Evolutionary conservation across 2,329 filamentous ascomycete genomes (phyloP), one percentile per base, ranked within the genome.

Genomic region (Alternaria sp.): DNA sequence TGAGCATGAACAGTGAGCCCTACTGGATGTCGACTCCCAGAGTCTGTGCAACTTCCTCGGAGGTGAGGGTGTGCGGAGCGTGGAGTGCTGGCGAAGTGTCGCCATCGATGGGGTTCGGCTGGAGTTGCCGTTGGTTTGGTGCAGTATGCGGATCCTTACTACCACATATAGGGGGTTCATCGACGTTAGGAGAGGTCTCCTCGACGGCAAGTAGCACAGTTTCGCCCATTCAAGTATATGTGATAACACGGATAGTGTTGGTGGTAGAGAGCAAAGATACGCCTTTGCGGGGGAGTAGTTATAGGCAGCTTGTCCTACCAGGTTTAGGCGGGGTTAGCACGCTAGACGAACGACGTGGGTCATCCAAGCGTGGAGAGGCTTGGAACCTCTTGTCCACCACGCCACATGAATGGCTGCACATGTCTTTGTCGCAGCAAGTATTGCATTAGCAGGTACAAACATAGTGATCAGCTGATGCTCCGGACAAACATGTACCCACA

Each of bases 221-320:
- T 79, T 80, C 77, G 78, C 79, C 79, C 79, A 81, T 80, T 80
- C 78, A 81, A 79, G 65, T 79, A 76, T 78, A 75, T 73, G 67
- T 68, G 68, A 73, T 73, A 70, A 73, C 74, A 77, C 74, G 69
- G 66, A 70, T 69, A 69, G 68, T 74, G 73, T 75, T 73, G 65
- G 70, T 71, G 68, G 64, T 70, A 67, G 68, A 62, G 69, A 71
- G 57, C 45, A 26, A 65, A 59, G 46, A 59, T 62, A 57, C 67
- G 66, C 67, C 52, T 65, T 67, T 65, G 64, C 69, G 70, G 67
- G 69, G 66, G 65, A 62, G 63, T 66, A 78, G 70, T 76, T 79
- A 79, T 79, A 79, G 64, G 67, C 67, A 64, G 68, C 66, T 62
- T 59, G 65, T 59, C 43, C 46, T 62, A 61, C 69, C 59, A 65